Evolutionary conservation across 495 filamentous ascomycete species (phyloP), one percentile per base, ranked within the genome.

Genomic region (Lepraria neglecta): DNA sequence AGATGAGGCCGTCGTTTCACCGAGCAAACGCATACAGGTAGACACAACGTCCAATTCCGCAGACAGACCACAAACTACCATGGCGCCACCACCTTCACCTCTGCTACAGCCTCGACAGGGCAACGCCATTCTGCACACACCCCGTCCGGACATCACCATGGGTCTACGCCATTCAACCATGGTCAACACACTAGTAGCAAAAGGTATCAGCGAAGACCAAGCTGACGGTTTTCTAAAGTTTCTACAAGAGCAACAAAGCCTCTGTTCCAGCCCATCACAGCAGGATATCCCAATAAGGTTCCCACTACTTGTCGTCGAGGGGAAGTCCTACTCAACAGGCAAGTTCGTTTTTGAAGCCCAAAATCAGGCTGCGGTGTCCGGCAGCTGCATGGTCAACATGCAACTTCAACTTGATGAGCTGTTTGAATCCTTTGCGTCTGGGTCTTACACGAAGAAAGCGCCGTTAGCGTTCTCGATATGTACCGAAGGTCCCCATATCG

Each of bases 361-460:
- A 38, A 69, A 69, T 33, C 66, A 69, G 56, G 66, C 67, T 42
- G 59, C 40, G 53, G 69, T 72, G 33, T 71, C 69, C 50, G 69
- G 69, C 68, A 58, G 59, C 60, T 70, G 58, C 43, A 68, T 65
- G 67, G 33, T 60, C 45, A 68, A 68, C n/a, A 17, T 71, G 4
- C 69, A 64, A 31, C 68, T 62, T n/a, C 24, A 70, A 35, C 68
- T 70, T 11, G 27, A 4, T 21, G 35, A 61, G 64, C 65, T 68
- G 6, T 11, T 19, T 63, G 47, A 68, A 51, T 5, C 33, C 33
- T 43, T 54, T 43, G 60, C 50, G 48, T 27, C 44, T 24, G 24
- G 6, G 3, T 63, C 58, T 24, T 35, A 38, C 40, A 24, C 24
- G 27, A 42, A 33, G 17, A 67, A 64, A 45, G 43, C 57, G 52